These are phyloP conservation scores for Rhazya stricta DNA, from an alignment of 257 asterid genomes.

Conservation along the genomic window DNA sequence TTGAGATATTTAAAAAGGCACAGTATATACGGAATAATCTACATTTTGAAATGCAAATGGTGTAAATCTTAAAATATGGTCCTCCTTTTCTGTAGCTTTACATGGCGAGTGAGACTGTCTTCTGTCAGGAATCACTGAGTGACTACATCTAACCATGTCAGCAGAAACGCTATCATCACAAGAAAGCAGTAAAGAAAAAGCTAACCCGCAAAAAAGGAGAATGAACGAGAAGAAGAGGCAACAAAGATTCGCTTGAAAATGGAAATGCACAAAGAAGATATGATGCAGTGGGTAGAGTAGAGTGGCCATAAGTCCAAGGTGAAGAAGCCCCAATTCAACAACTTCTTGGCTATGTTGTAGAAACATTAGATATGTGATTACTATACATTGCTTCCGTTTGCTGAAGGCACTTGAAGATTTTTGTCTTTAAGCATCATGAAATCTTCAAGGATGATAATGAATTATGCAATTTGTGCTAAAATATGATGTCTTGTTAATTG, in stretches of 20 bases:
- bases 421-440: background rate
- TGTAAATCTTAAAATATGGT: background rate
- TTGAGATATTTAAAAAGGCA: too few relatives aligned
- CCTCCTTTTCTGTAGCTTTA: background rate
- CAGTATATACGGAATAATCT: too few relatives aligned
- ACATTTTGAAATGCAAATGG: background rate
- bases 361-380: background rate
- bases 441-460: background rate
- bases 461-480: background rate
- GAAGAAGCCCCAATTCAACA: background rate
- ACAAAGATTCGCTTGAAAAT: background rate
- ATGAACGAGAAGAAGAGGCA: background rate
- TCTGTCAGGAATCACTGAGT: constrained; percentile 15
- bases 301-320: too few relatives aligned
- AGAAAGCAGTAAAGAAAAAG: constrained; percentile 3
- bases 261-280: background rate
- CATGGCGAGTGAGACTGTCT: constrained; percentile 8
- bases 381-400: background rate
- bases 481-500: background rate
- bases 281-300: background rate
- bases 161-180: background rate
- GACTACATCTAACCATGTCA: constrained; percentile 7
- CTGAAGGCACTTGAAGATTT: background rate
- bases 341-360: background rate
- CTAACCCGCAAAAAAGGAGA: background rate